Conservation (phyloP, 2,329 filamentous ascomycete genomes). For the Pseudocercospora ulei region DNA sequence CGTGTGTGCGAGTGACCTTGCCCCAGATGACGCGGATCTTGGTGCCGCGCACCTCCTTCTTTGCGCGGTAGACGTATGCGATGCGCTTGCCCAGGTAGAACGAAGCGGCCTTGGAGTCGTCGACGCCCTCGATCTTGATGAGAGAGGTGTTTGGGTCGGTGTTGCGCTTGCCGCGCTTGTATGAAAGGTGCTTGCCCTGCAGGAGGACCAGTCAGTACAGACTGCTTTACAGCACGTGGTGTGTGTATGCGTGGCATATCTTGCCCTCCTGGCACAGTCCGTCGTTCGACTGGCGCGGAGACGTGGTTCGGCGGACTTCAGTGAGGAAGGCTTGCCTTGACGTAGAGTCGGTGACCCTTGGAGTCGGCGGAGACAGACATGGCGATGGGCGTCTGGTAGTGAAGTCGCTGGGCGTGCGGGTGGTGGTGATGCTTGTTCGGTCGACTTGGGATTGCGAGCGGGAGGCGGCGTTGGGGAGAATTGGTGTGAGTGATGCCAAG, state of each 20-base stretch:
- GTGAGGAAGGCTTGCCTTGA: conserved; percentile 23
- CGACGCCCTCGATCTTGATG: conserved; percentile 98
- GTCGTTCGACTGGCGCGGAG: conserved; percentile 5
- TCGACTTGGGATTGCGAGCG: no score
- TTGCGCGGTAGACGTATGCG: conserved; percentile 94
- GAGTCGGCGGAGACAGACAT: conserved; percentile 24
- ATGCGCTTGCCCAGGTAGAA: conserved; percentile 99
- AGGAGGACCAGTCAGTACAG: conserved; percentile 9
- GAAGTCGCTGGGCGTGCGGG: conserved; percentile 16
- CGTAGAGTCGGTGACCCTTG: conserved; percentile 33
- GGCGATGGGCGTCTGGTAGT: conserved; percentile 19
- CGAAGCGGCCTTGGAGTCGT: conserved; percentile 78
- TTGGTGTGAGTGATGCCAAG: no score
- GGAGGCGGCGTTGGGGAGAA: no score
- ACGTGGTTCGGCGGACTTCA: conserved; percentile 3
- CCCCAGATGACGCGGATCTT: conserved; percentile 99
- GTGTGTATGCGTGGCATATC: conserved; percentile 7
- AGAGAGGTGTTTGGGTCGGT: conserved; percentile 72
- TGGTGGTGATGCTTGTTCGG: conserved; percentile 7
- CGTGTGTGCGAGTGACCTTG: conserved; percentile 93
- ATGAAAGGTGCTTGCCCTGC: conserved; percentile 91
- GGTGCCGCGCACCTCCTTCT: conserved; percentile 88
- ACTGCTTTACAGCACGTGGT: conserved; percentile 8
- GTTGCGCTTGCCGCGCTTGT: conserved; percentile 89
- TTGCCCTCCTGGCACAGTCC: conserved; percentile 9